Conservation (phyloP, 164 flowering plant genomes). For the Magnolia officinalis region DNA sequence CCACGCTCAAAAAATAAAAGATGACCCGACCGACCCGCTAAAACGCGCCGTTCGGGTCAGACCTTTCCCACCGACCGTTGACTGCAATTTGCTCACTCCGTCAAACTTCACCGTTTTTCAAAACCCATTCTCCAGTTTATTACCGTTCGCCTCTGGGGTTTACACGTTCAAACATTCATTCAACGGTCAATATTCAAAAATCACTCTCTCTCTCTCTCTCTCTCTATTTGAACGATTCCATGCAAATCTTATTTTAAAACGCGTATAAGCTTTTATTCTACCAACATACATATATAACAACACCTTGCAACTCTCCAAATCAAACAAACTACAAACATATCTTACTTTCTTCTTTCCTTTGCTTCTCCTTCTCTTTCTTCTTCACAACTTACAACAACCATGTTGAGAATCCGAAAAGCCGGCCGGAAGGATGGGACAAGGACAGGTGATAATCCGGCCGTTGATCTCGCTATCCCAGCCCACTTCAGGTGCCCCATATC, state of each 20-base stretch:
- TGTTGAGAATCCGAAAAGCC: constrained; percentile 42
- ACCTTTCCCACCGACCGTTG: background rate
- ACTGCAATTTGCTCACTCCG: background rate
- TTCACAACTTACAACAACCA: background rate
- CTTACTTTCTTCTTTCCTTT: background rate
- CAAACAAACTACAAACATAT: background rate
- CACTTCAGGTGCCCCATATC: constrained; percentile 84
- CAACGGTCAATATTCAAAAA: constrained; percentile 45
- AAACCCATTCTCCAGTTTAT: background rate
- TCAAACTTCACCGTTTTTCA: background rate
- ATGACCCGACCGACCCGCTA: background rate
- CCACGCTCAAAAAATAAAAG: background rate
- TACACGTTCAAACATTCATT: constrained; percentile 23
- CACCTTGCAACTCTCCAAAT: background rate
- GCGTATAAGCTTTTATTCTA: background rate
- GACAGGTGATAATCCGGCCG: background rate
- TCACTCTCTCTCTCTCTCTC: background rate
- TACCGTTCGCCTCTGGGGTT: background rate
- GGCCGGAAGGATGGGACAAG: constrained; percentile 12
- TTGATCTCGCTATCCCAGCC: constrained; percentile 46
- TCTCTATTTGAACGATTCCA: background rate
- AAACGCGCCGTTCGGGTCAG: background rate
- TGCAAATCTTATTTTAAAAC: background rate
- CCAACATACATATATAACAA: background rate
- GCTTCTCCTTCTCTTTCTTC: background rate